Percentiles rank a stretch among this genome's conserved stretches.
phyloP scores from a whole-genome alignment of 345 rosid species.

The Jatropha curcas region DNA sequence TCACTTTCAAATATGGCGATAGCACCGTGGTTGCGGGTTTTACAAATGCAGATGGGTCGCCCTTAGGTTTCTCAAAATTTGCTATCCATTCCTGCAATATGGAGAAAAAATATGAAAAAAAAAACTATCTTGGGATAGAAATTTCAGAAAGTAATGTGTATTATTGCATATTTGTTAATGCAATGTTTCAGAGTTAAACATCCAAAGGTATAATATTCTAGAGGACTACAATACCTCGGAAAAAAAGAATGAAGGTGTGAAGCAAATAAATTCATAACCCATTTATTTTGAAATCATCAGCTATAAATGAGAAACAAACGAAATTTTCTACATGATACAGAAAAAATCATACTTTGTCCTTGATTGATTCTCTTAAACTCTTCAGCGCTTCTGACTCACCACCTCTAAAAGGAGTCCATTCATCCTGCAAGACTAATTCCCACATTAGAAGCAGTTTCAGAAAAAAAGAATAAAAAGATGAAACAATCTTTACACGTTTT shows the following conservation, averaged over 20 bases:
- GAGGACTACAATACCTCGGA: not conserved
- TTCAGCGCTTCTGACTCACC: conserved; percentile 84
- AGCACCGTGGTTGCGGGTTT: conserved; percentile 88
- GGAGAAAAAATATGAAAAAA: conserved; percentile 9
- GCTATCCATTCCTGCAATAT: conserved; percentile 81
- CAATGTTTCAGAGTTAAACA: not conserved
- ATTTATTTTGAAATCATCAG: not conserved
- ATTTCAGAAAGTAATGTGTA: too few species aligned
- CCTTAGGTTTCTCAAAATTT: conserved; percentile 94
- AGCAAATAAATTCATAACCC: not conserved
- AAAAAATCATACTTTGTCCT: conserved; percentile 53
- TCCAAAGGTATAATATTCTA: not conserved
- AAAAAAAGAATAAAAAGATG: not conserved
- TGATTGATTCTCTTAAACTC: conserved; percentile 60
- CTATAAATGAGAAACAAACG: not conserved
- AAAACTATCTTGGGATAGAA: too few species aligned
- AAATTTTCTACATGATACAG: not conserved
- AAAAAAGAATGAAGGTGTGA: not conserved
- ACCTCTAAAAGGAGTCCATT: conserved; percentile 70
- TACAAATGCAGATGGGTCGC: conserved; percentile 80
- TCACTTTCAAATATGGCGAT: conserved; percentile 93
- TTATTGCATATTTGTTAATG: not conserved
- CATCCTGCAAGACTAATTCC: conserved; percentile 44
- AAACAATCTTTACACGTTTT: not conserved
- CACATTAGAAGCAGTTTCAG: not conserved